Evolutionary conservation across 2,329 filamentous ascomycete genomes (phyloP).

Genomic region (Fonsecaea erecta): DNA sequence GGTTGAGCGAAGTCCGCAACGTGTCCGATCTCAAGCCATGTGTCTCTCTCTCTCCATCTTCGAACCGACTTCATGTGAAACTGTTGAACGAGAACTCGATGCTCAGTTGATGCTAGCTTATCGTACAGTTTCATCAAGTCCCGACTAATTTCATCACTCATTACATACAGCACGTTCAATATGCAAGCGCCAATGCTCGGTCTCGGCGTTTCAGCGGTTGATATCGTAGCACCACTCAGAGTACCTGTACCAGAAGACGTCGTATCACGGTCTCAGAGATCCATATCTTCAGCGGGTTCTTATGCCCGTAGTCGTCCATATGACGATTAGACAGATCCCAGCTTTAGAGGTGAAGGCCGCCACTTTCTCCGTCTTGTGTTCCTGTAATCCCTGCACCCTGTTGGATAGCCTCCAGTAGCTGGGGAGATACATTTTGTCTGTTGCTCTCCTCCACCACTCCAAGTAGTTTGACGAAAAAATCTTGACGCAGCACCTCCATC

Average conservation of each 20-base stretch:
- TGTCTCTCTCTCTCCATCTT: neutral
- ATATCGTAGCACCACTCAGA: neutral
- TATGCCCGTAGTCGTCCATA: neutral
- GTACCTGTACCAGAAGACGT: neutral
- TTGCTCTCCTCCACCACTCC: slow-evolving; percentile 31
- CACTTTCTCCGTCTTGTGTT: slow-evolving; percentile 10
- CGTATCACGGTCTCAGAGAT: neutral
- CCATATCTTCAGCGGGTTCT: neutral
- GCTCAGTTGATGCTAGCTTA: neutral
- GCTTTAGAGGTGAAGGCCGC: slow-evolving; percentile 18
- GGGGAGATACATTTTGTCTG: slow-evolving; percentile 27
- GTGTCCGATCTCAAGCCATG: neutral
- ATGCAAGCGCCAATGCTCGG: neutral
- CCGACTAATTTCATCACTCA: neutral
- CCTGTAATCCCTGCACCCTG: slow-evolving; percentile 32
- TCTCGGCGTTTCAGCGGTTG: neutral
- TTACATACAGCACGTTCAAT: neutral
- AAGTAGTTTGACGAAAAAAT: slow-evolving; percentile 38
- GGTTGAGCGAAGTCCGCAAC: no score
- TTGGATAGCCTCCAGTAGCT: slow-evolving; percentile 34
- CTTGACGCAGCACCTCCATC: slow-evolving; percentile 37
- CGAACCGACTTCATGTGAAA: neutral
- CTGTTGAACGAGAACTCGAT: neutral
- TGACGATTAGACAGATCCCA: neutral
- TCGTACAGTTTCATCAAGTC: neutral